Conservation (phyloP, 2,329 filamentous ascomycete genomes). For the Apiospora saccharicola region DNA sequence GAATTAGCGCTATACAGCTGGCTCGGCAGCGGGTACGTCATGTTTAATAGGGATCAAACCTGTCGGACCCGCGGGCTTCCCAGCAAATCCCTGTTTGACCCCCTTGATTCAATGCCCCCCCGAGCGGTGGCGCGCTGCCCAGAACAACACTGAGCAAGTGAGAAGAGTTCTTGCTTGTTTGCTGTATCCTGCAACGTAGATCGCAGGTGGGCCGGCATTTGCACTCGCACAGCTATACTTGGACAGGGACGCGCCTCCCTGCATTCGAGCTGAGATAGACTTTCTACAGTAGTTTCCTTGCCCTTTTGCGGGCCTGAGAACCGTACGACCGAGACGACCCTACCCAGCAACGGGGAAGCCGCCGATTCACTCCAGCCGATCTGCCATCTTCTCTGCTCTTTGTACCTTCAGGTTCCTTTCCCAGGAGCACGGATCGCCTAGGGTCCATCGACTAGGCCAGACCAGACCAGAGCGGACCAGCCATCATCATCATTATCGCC, state of each 20-base stretch:
- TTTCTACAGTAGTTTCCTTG: neutral
- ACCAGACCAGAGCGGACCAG: neutral
- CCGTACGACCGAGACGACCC: neutral
- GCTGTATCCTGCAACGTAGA: slow-evolving; percentile 8
- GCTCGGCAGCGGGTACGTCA: slow-evolving; percentile 7
- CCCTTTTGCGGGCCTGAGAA: slow-evolving; percentile 18
- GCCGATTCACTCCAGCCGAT: slow-evolving; percentile 10
- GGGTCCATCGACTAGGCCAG: slow-evolving; percentile 4
- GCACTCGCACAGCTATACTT: neutral
- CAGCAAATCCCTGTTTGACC: slow-evolving; percentile 12
- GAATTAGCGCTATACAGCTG: slow-evolving; percentile 13
- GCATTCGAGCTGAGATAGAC: slow-evolving; percentile 9
- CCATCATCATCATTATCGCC: slow-evolving; percentile 11
- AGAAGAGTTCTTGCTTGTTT: neutral
- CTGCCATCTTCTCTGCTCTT: neutral
- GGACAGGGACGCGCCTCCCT: slow-evolving; percentile 5
- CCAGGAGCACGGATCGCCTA: slow-evolving; percentile 11
- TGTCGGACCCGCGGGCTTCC: slow-evolving; percentile 10
- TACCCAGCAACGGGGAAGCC: slow-evolving; percentile 18
- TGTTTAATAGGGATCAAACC: slow-evolving; percentile 13
- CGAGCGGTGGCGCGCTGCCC: neutral
- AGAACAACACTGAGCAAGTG: neutral
- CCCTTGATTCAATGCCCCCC: neutral
- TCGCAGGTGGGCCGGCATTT: slow-evolving; percentile 4
- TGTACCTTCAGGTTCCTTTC: slow-evolving; percentile 22